Conservation (phyloP, 164 flowering plant genomes). For the Piper longum region DNA sequence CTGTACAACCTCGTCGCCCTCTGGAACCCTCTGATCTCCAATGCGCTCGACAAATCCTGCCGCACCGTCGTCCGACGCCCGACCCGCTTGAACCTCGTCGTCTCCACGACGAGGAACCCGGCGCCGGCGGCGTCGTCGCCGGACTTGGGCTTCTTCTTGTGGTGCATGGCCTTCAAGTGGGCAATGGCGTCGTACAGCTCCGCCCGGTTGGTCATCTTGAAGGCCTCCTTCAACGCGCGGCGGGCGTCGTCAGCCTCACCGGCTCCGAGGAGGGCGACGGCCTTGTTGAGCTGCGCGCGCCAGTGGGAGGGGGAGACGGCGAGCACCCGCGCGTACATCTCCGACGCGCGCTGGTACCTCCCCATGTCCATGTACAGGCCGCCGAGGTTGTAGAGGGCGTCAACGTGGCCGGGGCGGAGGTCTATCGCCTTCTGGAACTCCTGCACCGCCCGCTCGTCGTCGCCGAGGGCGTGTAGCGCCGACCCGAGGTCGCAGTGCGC, state of each 20-base stretch:
- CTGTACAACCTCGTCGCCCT: constrained; percentile 64
- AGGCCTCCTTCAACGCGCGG: constrained; percentile 85
- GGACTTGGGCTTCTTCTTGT: constrained; percentile 48
- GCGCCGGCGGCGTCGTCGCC: constrained; percentile 31
- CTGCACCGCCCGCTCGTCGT: constrained; percentile 87
- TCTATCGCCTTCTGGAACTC: constrained; percentile 97
- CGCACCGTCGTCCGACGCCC: constrained; percentile 53
- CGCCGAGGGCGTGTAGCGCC: constrained; percentile 84
- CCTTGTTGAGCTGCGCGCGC: constrained; percentile 94
- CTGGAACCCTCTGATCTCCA: constrained; percentile 81
- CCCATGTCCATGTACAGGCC: constrained; percentile 91
- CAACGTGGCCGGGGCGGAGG: constrained; percentile 89
- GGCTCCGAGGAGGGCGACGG: constrained; percentile 88
- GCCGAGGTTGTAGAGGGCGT: constrained; percentile 89
- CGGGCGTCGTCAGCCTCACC: constrained; percentile 87
- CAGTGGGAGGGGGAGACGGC: constrained; percentile 89
- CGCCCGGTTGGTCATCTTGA: constrained; percentile 91
- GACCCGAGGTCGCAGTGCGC: constrained; percentile 99
- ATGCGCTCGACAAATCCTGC: constrained; percentile 58
- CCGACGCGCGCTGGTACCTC: constrained; percentile 93
- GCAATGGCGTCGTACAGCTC: constrained; percentile 87
- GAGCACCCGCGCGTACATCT: constrained; percentile 93
- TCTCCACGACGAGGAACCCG: constrained; percentile 51
- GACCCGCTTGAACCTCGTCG: constrained; percentile 56
- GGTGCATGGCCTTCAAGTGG: constrained; percentile 76